Conservation (phyloP, 73 alveolate genomes). For the Tetrahymena elliotti region DNA sequence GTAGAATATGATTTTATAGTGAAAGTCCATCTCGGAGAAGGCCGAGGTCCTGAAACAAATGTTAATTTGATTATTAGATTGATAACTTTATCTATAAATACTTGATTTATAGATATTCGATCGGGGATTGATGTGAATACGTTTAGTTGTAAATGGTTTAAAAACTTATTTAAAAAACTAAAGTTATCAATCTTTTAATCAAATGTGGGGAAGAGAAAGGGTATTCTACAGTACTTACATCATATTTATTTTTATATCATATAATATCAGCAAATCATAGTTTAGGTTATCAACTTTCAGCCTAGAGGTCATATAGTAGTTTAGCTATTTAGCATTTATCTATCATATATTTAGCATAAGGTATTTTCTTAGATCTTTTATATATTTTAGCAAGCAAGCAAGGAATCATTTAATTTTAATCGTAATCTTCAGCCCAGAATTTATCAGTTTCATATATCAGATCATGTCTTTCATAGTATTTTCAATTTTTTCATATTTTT, state of each 20-base stretch:
- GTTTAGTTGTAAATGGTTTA: neutral
- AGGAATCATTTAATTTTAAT: neutral
- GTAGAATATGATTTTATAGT: neutral
- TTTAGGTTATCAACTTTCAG: neutral
- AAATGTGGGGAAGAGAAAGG: neutral
- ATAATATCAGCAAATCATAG: neutral
- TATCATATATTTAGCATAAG: neutral
- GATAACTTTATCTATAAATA: neutral
- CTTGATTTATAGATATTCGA: neutral
- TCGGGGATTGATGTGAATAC: neutral
- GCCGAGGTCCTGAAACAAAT: conserved; percentile 1
- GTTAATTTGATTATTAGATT: neutral
- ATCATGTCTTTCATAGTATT: neutral
- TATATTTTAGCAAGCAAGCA: neutral
- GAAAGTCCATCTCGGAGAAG: neutral
- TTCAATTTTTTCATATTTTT: neutral
- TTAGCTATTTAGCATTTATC: neutral
- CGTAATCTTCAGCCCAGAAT: neutral
- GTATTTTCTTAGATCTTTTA: neutral
- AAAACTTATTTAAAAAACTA: neutral
- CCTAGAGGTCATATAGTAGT: neutral
- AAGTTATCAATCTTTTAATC: neutral
- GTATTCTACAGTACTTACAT: neutral
- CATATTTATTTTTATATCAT: neutral
- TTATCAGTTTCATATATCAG: neutral